Evolutionary conservation across 441 rosid species (phyloP).

Genomic region (Arabidopsis hybrid): DNA sequence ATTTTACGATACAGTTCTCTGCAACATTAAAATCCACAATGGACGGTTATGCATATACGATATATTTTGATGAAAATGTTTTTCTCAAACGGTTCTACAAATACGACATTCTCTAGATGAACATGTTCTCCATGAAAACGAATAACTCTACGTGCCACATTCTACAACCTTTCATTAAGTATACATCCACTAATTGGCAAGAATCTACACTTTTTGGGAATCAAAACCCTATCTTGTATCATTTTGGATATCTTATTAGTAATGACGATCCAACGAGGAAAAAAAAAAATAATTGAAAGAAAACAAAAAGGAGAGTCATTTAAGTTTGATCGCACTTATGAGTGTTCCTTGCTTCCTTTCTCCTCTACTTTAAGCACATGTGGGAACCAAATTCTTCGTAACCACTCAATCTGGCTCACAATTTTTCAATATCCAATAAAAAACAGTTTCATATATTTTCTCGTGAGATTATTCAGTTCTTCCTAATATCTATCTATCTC

Average conservation of each 20-base stretch:
- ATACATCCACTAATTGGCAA: no score
- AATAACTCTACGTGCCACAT: no score
- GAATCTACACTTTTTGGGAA: no score
- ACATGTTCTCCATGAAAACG: no score
- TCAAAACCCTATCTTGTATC: no score
- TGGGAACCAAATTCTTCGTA: conserved; percentile 9
- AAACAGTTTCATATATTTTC: neutral
- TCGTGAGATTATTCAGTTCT: conserved; percentile 10
- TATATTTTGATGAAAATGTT: no score
- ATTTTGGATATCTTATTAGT: neutral
- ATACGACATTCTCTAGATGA: no score
- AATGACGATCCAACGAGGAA: neutral
- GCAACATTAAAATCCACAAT: no score
- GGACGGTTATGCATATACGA: no score
- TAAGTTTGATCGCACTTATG: conserved; percentile 13
- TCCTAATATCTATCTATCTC: neutral
- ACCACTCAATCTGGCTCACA: neutral
- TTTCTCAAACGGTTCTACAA: neutral
- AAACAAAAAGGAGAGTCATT: conserved; percentile 16
- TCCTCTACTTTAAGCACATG: conserved; percentile 1
- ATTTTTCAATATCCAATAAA: neutral
- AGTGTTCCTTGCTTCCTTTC: neutral
- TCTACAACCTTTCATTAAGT: no score
- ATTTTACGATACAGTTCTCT: no score
- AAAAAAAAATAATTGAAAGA: neutral